A percentile compares a stretch with the other conserved stretches of the same genome.
These are phyloP conservation scores for Paraleonurus japonicus DNA, from an alignment of 257 asterid species.

Conservation along the genomic window DNA sequence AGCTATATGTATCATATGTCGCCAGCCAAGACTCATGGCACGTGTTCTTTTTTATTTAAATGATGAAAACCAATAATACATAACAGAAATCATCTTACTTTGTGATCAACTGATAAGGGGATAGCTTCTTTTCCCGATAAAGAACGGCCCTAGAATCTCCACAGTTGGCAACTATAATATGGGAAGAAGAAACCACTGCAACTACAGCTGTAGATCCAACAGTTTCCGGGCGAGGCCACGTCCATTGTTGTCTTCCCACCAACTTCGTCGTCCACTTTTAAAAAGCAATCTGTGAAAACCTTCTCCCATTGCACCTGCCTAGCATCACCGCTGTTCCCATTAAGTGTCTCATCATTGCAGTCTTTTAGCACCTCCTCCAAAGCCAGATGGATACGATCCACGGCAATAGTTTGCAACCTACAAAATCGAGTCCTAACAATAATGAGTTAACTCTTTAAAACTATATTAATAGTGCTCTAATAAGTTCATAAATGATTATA, in stretches of 20 bases:
- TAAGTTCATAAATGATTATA: not conserved
- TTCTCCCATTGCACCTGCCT: slow-evolving; percentile 70
- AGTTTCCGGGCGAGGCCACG: slow-evolving; percentile 73
- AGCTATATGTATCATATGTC: no score
- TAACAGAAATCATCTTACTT: slow-evolving; percentile 41
- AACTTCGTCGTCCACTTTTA: slow-evolving; percentile 74
- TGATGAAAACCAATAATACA: not conserved
- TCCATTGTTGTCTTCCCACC: slow-evolving; percentile 40
- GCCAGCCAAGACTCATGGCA: not conserved
- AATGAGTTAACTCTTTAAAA: not conserved
- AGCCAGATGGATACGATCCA: slow-evolving; percentile 68
- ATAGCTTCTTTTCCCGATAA: slow-evolving; percentile 80
- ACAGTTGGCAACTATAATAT: slow-evolving; percentile 73
- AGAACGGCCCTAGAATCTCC: slow-evolving; percentile 95
- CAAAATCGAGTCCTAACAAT: slow-evolving; percentile 4
- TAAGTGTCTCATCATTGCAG: slow-evolving; percentile 27
- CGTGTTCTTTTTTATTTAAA: not conserved
- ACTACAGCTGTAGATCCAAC: slow-evolving; percentile 89
- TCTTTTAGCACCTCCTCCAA: slow-evolving; percentile 58
- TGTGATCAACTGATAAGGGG: slow-evolving; percentile 72
- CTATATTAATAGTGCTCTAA: not conserved
- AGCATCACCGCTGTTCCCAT: slow-evolving; percentile 41
- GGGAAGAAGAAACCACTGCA: slow-evolving; percentile 72
- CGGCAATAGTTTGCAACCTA: slow-evolving; percentile 88
- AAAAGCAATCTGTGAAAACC: slow-evolving; percentile 62